Evolutionary conservation across 768 basidiomycete species (phyloP), one percentile per base, ranked within the genome.

Genomic region (Lactarius tabidus): DNA sequence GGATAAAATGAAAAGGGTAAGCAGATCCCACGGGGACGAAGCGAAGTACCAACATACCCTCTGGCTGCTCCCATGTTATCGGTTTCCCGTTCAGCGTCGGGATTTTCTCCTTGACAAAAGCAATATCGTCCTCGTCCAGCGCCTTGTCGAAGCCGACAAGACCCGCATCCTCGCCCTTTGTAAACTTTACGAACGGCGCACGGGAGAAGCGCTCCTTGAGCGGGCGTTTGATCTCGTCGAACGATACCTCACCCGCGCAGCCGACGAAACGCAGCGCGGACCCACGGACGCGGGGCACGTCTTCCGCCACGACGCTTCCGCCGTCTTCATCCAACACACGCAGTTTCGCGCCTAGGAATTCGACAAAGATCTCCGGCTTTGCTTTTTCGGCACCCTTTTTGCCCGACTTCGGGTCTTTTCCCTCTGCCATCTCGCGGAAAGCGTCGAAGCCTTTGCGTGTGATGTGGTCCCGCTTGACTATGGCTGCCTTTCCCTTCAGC

Each of bases 271-370:
- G 77, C 28, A 85, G 71, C 6, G 81, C 79, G 9, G 81, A 81
- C 15, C 80, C 80, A 67, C 76, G 75, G 54, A 79, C 72, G 69
- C 75, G 78, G 23, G 79, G 78, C 1, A 81, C 72, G 51, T 82
- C 80, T 57, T 79, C 78, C 36, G 73, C 73, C 62, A 76, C 78
- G 62, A 84, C 77, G 41, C 77, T 77, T 12, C 79, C 81, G 17
- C 75, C 84, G 54, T 84, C 82, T 59, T 86, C 85, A 51, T 84
- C 77, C 60, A 84, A 79, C 60, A 91, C 86, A 60, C 83, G 82
- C 59, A 93, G 74, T 65, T 85, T 87, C 54, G 77, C 80, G 10
- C 90, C 90, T 76, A 93, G 80, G 74, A 90, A 90, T 68, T 92
- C 86, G 58, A 93, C 81, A 65, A 81, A 85, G 1, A 91, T 78